A percentile compares a stretch with the other conserved stretches of the same genome.
Conservation (phyloP, 371 early-diverging fungal species). For the Furculomyces boomerangus region DNA sequence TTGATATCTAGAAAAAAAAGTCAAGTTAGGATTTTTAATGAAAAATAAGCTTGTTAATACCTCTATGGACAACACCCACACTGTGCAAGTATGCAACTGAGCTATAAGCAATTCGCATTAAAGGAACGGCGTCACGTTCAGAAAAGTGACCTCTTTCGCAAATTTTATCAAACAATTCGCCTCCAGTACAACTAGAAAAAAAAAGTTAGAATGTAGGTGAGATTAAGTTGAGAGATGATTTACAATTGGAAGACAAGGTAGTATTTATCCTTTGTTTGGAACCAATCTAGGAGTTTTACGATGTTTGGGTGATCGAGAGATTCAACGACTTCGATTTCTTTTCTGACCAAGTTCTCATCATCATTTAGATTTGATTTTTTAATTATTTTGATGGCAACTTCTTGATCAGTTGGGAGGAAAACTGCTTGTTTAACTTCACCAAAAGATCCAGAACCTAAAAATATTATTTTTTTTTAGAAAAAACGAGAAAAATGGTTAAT, state of each 20-base stretch:
- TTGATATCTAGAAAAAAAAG: constrained; percentile 35
- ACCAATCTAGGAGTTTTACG: constrained; percentile 62
- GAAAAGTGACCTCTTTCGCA: constrained; percentile 66
- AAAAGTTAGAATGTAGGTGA: not conserved
- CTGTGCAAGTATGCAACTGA: constrained; percentile 70
- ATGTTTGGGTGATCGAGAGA: constrained; percentile 62
- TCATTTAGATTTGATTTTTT: constrained; percentile 42
- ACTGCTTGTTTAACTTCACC: constrained; percentile 51
- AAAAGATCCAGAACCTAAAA: constrained; percentile 47
- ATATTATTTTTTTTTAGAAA: not conserved
- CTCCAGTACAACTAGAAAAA: constrained; percentile 39
- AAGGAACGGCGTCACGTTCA: constrained; percentile 61
- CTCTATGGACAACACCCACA: constrained; percentile 66
- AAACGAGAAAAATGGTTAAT: not conserved
- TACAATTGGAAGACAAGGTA: constrained; percentile 76
- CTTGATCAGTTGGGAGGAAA: constrained; percentile 29
- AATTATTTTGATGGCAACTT: constrained; percentile 66
- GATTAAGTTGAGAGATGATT: constrained; percentile 13
- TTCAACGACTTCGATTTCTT: constrained; percentile 48
- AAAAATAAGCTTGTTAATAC: not conserved
- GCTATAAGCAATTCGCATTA: constrained; percentile 36
- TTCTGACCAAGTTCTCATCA: constrained; percentile 52
- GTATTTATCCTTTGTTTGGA: constrained; percentile 60
- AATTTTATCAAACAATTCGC: constrained; percentile 80
- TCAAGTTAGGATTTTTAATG: not conserved